A percentile compares a stretch with the other conserved stretches of the same genome.
Evolutionary conservation across 257 asterid species (phyloP).

Genomic region (Lycium barbarum): DNA sequence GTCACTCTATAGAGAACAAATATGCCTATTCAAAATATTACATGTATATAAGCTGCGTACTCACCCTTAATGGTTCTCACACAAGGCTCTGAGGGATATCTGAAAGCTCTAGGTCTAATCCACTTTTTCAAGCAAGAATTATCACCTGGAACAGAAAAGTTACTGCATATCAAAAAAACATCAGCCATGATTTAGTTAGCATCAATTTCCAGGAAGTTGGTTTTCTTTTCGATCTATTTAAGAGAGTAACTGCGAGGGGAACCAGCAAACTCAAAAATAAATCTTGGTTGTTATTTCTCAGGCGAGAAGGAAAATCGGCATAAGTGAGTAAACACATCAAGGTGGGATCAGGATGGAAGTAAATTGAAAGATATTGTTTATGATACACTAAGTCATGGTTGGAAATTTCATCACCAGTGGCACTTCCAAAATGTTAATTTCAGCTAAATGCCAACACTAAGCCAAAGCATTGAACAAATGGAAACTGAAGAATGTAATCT

Average conservation of each 20-base stretch:
- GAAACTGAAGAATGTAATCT: background rate
- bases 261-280: background rate
- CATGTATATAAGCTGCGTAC: constrained; percentile 26
- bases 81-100: constrained; percentile 85
- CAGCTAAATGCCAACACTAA: background rate
- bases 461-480: no score
- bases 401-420: background rate
- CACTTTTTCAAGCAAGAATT: constrained; percentile 19
- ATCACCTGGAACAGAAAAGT: no score
- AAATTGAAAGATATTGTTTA: no score
- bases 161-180: no score
- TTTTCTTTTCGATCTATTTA: background rate
- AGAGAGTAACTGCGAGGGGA: background rate
- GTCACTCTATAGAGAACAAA: constrained; percentile 29
- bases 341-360: background rate
- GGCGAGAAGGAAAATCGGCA: background rate
- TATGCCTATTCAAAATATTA: background rate
- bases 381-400: background rate
- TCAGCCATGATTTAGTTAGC: background rate
- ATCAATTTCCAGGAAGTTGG: background rate
- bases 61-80: constrained; percentile 76
- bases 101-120: constrained; percentile 79
- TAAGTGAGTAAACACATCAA: background rate
- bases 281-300: background rate
- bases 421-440: background rate